phyloP scores from a whole-genome alignment of 1,139 yeast genomes.

The Lodderomyces theae region DNA sequence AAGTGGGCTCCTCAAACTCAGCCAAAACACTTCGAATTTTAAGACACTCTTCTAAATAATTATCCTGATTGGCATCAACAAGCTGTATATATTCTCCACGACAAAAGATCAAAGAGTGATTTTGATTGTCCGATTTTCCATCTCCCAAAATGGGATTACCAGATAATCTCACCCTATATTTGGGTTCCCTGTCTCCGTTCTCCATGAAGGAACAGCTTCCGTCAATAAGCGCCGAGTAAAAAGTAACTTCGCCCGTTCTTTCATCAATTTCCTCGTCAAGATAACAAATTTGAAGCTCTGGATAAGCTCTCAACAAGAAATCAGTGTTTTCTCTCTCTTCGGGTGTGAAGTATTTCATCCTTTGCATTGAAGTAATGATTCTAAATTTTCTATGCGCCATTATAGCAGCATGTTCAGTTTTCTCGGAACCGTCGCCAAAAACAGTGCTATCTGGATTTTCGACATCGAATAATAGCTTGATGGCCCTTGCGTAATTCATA shows the following conservation, averaged over 20 bases:
- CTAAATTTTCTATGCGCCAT: constrained; percentile 48
- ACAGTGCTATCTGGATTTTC: constrained; percentile 29
- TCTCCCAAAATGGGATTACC: constrained; percentile 90
- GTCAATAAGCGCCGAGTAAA: constrained; percentile 39
- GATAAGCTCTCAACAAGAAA: constrained; percentile 40
- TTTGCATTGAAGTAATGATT: constrained; percentile 45
- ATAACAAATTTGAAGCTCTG: constrained; percentile 44
- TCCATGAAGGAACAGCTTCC: constrained; percentile 43
- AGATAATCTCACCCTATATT: constrained; percentile 59
- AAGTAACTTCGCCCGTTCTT: constrained; percentile 23
- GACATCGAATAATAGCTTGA: constrained; percentile 46
- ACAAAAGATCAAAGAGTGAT: constrained; percentile 67
- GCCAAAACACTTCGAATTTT: constrained; percentile 74
- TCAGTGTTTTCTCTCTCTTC: constrained; percentile 41
- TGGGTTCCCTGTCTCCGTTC: constrained; percentile 36
- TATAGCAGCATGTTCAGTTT: constrained; percentile 34
- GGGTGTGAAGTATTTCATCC: constrained; percentile 29
- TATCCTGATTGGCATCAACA: constrained; percentile 86
- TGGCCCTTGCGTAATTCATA: constrained; percentile 55
- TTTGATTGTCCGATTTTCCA: constrained; percentile 87
- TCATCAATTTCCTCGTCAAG: constrained; percentile 35
- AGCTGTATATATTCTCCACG: constrained; percentile 88
- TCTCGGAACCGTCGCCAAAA: constrained; percentile 25
- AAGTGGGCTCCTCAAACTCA: constrained; percentile 68
- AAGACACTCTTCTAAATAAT: constrained; percentile 79